Percentiles rank a stretch among this genome's conserved stretches.
Conservation (phyloP, 306 rosid genomes). For the Cucumis melo region DNA sequence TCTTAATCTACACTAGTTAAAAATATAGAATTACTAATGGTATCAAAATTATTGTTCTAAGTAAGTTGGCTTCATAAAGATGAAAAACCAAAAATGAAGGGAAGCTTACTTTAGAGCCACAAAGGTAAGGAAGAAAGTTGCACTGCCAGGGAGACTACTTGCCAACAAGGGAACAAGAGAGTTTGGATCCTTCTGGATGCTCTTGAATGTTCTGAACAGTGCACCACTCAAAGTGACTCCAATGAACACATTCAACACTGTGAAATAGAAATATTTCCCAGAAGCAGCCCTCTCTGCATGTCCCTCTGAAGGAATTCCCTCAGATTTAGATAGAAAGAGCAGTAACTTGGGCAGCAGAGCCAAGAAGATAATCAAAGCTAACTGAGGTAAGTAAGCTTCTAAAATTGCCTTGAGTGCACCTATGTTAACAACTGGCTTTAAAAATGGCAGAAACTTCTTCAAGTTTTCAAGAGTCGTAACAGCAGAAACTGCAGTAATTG, state of each 20-base stretch:
- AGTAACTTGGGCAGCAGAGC: conserved; percentile 80
- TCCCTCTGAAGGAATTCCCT: conserved; percentile 73
- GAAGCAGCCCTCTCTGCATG: conserved; percentile 79
- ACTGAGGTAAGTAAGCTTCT: conserved; percentile 90
- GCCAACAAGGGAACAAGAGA: conserved; percentile 30
- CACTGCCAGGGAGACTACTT: conserved; percentile 53
- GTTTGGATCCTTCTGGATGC: conserved; percentile 29
- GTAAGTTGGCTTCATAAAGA: neutral
- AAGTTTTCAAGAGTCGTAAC: conserved; percentile 57
- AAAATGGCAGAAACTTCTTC: conserved; percentile 59
- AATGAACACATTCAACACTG: conserved; percentile 64
- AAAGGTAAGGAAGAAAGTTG: conserved; percentile 74
- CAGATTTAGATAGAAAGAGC: conserved; percentile 51
- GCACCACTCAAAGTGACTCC: conserved; percentile 77
- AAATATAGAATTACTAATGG: neutral
- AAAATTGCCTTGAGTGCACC: conserved; percentile 36
- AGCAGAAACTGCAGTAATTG: conserved; percentile 56
- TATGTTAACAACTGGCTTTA: conserved; percentile 36
- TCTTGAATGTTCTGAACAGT: conserved; percentile 46
- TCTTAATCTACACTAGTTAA: neutral
- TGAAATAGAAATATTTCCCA: conserved; percentile 84
- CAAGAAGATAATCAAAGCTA: conserved; percentile 65
- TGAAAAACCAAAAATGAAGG: neutral
- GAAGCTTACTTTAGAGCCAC: conserved; percentile 83
- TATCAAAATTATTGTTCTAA: neutral